Evolutionary conservation across 805 yeast genomes (phyloP).

Genomic region (Schwanniomyces sp.): DNA sequence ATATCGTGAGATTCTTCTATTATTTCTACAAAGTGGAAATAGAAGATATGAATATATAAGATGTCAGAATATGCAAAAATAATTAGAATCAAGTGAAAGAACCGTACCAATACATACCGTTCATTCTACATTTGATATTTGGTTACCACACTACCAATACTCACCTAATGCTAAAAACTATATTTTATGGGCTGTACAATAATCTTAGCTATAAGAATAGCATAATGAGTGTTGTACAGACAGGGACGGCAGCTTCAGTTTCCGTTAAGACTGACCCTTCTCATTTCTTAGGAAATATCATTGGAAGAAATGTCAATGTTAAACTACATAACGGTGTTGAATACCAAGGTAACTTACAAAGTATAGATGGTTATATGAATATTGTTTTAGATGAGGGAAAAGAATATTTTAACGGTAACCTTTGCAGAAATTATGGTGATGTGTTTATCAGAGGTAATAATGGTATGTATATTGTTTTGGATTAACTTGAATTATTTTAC

Average conservation of each 20-base stretch:
- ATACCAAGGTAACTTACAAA: conserved; percentile 66
- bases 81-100: no score
- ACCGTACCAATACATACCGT: no score
- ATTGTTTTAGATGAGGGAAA: conserved; percentile 78
- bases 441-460: conserved; percentile 86
- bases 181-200: not conserved
- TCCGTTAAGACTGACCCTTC: conserved; percentile 60
- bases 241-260: not conserved
- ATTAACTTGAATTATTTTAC: not conserved
- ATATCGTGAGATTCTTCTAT: no score
- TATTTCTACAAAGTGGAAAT: no score
- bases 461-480: conserved; percentile 47
- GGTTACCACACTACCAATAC: not conserved
- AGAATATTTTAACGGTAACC: conserved; percentile 57
- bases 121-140: no score
- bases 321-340: conserved; percentile 86
- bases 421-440: conserved; percentile 59
- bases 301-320: conserved; percentile 78
- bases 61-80: no score
- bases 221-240: conserved; percentile 10
- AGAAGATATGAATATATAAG: no score
- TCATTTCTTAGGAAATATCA: conserved; percentile 74
- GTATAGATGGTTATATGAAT: conserved; percentile 97
- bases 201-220: not conserved
- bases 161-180: not conserved